Base-by-base conservation (phyloP, 495 filamentous ascomycete genomes). In the Cercophora scortea region DNA sequence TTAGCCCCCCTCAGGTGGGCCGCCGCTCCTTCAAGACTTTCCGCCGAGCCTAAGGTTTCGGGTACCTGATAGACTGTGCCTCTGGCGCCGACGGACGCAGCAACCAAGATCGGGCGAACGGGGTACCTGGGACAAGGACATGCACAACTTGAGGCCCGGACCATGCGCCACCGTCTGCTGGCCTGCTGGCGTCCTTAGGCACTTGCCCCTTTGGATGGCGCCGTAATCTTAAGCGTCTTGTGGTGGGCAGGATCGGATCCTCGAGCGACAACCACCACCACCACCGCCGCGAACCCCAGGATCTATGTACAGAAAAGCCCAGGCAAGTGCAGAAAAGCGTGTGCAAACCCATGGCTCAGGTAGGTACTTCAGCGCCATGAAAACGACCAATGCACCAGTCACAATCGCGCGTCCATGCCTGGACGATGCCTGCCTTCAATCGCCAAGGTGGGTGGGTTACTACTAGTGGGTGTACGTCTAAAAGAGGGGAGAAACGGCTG, bases 201-300 rank as follows among this genome's bases (percentile, higher is more conserved):
- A 59, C 52, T 54, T 62, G 50, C 61, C 61, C 55, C 49, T 60
- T 61, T 62, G 42, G 50, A 50, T 41, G 49, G 45, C 42, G 52
- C 49, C 51, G 47, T 46, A 54, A 54, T 51, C 52, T 57, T 49
- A 54, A 43, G 25, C 51, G 18, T 39, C 39, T 18, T 18, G 33
- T 12, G 8, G 19, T 33, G 12, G 16, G 35, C n/a, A 35, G 13
- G 12, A 9, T 10, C 2, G 15, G 9, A 36, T 38, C 46, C 46
- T 33, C 45, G 45, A 47, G 45, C 49, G n/a, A n/a, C n/a, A n/a
- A n/a, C n/a, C n/a, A n/a, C 25, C 25, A 25, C 25, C 25, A 25
- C 25, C 25, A 25, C 25, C 25, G n/a, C n/a, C n/a, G n/a, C n/a
- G n/a, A 25, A 2, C 50, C 54, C 54, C 49, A 52, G 54, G 38